Evolutionary conservation across 108 stramenopile species (phyloP).

Genomic region (Cyclotella distinguenda): DNA sequence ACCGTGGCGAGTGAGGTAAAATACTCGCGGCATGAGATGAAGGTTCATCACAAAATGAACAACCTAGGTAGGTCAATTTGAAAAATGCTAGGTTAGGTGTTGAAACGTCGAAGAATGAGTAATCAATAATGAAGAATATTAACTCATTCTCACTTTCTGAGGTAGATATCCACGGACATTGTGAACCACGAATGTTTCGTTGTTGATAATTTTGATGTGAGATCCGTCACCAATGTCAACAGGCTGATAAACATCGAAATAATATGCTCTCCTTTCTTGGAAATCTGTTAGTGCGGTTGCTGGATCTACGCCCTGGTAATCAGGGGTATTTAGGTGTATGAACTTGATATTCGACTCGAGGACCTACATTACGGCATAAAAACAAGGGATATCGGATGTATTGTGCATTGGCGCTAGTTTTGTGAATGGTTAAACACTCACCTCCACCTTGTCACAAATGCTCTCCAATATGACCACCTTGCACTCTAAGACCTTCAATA

Average conservation of each 20-base stretch:
- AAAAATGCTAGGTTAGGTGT: too few relatives aligned
- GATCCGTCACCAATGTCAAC: constrained; percentile 79
- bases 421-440: too few relatives aligned
- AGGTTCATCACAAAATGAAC: constrained; percentile 94
- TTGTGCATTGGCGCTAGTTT: too few relatives aligned
- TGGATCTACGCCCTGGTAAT: constrained; percentile 80
- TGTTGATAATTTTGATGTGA: constrained; percentile 88
- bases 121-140: too few relatives aligned
- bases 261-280: constrained; percentile 75
- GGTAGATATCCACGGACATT: constrained; percentile 85
- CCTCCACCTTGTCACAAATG: constrained; percentile 81
- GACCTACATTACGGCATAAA: constrained; percentile 28
- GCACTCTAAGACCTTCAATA: constrained; percentile 44
- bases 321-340: constrained; percentile 87
- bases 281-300: constrained; percentile 86
- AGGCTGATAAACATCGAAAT: constrained; percentile 85
- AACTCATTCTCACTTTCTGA: constrained; percentile 69
- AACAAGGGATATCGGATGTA: not conserved
- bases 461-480: constrained; percentile 93
- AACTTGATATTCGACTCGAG: constrained; percentile 85
- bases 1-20: constrained; percentile 97
- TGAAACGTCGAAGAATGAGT: constrained; percentile 4
- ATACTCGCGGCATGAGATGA: constrained; percentile 83
- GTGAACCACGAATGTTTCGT: constrained; percentile 80
- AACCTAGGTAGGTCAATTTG: constrained; percentile 49